Conservation (phyloP, 1,284 basidiomycete species). For the Entoloma clypeatum region DNA sequence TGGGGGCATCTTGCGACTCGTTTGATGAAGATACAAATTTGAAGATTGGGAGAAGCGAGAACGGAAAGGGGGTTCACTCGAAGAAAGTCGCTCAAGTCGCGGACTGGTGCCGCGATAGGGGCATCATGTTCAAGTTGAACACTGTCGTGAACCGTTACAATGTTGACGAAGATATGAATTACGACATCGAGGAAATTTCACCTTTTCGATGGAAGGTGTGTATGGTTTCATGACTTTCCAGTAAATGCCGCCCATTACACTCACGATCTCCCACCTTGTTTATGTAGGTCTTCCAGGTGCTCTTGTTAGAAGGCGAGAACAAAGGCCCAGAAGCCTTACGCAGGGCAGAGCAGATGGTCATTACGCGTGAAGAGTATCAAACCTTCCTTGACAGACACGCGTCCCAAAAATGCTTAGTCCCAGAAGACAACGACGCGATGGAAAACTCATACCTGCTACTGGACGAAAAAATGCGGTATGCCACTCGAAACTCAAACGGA, state of each 20-base stretch:
- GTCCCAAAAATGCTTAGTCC: conserved; percentile 25
- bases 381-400: conserved; percentile 30
- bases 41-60: conserved; percentile 31
- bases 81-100: conserved; percentile 29
- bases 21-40: conserved; percentile 35
- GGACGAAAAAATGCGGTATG: conserved; percentile 34
- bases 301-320: conserved; percentile 33
- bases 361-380: conserved; percentile 32
- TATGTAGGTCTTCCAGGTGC: conserved; percentile 33
- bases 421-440: conserved; percentile 36
- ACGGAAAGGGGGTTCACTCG: conserved; percentile 29
- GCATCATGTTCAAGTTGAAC: conserved; percentile 35
- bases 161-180: conserved; percentile 30
- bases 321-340: conserved; percentile 27
- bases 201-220: conserved; percentile 27
- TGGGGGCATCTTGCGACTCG: conserved; percentile 37
- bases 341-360: conserved; percentile 30
- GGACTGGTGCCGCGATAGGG: conserved; percentile 30
- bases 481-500: neutral
- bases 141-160: conserved; percentile 34
- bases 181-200: conserved; percentile 19
- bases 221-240: neutral
- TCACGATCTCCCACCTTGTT: no score
- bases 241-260: no score
- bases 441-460: conserved; percentile 33